Evolutionary conservation across 768 basidiomycete species (phyloP), one percentile per base, ranked within the genome.

Genomic region (Lactarius hengduanensis): DNA sequence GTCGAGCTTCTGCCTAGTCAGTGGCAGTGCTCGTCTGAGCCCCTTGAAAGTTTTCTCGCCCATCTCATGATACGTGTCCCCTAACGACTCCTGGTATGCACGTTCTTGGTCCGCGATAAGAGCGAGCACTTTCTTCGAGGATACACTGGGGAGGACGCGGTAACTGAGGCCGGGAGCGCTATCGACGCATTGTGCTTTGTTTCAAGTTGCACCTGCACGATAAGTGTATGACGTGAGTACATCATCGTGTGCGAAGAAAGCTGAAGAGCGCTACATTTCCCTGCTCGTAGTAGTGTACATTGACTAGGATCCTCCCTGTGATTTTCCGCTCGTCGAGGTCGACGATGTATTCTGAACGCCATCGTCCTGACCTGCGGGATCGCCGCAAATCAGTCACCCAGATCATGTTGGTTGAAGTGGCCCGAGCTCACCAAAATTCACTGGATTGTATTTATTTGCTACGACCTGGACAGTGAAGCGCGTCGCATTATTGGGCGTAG

Each of bases 281-380:
- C 74, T 97, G 94, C 76, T 99, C 97, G 73, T 96, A 98, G 74
- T 98, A 98, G 76, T 99, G 97, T 15, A 98, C 89, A 72, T 94
- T 91, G 54, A 92, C 84, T 9, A 89, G 80, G 18, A 97, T 85
- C 71, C 80, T 84, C 0, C 94, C 95, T n/a, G 78, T 76, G 6
- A 97, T 80, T 65, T 77, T 82, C 61, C 84, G 83, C 47, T 83
- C 79, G 20, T 81, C 83, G 45, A 91, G 75, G 74, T 96, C 86
- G 58, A 97, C 80, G 10, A 79, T 74, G 75, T 97, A 98, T 70
- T 89, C 83, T 7, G 94, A 95, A 45, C 96, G 85, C 96, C 96
- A 98, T 74, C 95, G 82, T 40, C 96, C 96, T 34, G 95, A 90
- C 95, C 96, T 96, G 62, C 30, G 38, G 53, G 26, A 38, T 61